A percentile compares a stretch with the other conserved stretches of the same genome.
Conservation (phyloP, 352 stramenopile genomes). For the Chrysophaeum taylorii region DNA sequence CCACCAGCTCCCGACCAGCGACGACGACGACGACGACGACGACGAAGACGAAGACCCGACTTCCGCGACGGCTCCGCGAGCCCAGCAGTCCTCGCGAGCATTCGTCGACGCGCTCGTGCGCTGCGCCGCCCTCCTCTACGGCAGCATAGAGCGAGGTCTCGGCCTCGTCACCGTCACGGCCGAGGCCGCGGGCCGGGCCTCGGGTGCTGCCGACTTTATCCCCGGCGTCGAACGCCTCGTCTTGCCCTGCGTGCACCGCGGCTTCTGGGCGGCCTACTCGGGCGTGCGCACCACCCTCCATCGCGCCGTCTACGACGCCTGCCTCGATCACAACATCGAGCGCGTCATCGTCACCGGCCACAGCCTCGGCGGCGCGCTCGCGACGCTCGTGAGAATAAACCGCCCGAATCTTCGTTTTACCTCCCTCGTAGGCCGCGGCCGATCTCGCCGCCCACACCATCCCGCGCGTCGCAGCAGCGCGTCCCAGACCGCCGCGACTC, state of each 20-base stretch:
- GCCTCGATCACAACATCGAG: background rate
- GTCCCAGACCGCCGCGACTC: background rate
- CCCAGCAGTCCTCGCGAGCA: background rate
- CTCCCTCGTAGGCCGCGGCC: no score
- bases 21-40: background rate
- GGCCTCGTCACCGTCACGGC: background rate
- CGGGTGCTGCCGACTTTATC: background rate
- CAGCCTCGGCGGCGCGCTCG: slow-evolving; percentile 1
- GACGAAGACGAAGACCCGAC: no score
- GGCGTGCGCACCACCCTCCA: background rate
- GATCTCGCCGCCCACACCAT: background rate
- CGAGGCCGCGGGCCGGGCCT: background rate
- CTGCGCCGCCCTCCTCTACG: background rate
- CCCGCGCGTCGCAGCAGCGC: background rate
- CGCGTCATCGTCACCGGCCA: slow-evolving; percentile 5
- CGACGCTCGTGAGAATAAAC: no score
- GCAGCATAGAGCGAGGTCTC: background rate
- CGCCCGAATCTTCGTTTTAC: no score
- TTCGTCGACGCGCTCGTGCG: background rate
- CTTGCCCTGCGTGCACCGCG: slow-evolving; percentile 6
- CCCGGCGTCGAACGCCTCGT: background rate
- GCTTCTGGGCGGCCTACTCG: slow-evolving; percentile 8
- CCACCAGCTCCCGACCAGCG: no score
- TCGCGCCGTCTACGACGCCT: background rate
- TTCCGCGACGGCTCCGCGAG: no score